Evolutionary conservation across 129 eudicot species (phyloP), one percentile per base, ranked within the genome.

Genomic region (Smallanthus sonchifolius): DNA sequence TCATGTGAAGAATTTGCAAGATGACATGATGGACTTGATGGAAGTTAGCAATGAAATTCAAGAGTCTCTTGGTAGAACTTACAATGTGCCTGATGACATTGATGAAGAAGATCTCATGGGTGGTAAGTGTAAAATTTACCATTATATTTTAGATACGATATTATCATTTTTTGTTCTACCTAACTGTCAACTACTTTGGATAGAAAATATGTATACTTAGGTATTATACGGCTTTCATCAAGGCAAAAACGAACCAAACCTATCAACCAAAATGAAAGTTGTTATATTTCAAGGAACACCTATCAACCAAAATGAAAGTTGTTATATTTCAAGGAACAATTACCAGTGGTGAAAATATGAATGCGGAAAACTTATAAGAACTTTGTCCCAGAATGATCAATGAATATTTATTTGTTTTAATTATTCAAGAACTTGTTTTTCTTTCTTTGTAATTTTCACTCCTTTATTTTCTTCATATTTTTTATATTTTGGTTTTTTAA

Each of bases 81-180:
- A 89, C 73, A 86, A 66, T 67, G 90, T 89, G 30, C 98, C 98
- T 70, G 98, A 92, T 79, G 98, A 92, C 83, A 81, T 92, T 86
- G 98, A 92, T 75, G 96, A 92, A 86, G 96, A 92, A 68, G 98
- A 92, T 32, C 97, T 92, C 81, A 79, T 92, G 95, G 96, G 96
- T 17, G 96, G 98, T 89, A 79, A 67, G 90, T 71, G 15, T 51
- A 54, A 20, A 64, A 6, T 17, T 67, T 55, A 17, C 10, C 13
- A 15, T 54, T 30, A 19, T 17, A 19, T 16, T 76, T 52, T 55
- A 14, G 44, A 51, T 43, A 34, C 17, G 2, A 1, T 39, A 68
- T 63, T n/a, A 48, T 49, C 7, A 7, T 47, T 60, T 15, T n/a
- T 24, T 20, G 43, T 8, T 4, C 70, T 4, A 24, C 54, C 2